Evolutionary conservation across 1,139 yeast species (phyloP).

Genomic region (Debaryomyces robertsiae): DNA sequence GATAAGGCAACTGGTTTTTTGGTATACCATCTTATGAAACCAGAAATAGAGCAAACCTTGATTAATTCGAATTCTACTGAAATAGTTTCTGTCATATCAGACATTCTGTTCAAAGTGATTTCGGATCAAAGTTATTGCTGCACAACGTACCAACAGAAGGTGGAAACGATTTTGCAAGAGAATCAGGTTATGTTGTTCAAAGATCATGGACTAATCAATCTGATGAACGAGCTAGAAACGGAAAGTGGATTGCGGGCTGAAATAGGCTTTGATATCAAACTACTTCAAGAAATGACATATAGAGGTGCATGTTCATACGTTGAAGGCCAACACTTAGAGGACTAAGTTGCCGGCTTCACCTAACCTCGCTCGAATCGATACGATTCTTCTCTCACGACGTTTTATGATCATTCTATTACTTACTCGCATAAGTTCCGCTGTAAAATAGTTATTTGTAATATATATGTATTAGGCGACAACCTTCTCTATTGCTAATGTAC

Average conservation of each 20-base stretch:
- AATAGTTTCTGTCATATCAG: conserved; percentile 31
- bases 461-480: conserved; percentile 1
- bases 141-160: conserved; percentile 18
- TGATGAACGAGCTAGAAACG: conserved; percentile 14
- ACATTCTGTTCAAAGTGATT: conserved; percentile 29
- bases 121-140: conserved; percentile 23
- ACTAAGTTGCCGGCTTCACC: conserved; percentile 17
- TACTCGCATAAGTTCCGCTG: background rate
- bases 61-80: conserved; percentile 33
- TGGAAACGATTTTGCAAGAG: conserved; percentile 21
- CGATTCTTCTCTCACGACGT: too few species aligned
- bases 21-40: conserved; percentile 47
- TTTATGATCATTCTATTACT: too few species aligned
- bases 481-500: conserved; percentile 6
- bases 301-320: conserved; percentile 42
- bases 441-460: conserved; percentile 1
- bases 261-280: conserved; percentile 24
- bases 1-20: conserved; percentile 42
- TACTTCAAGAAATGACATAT: conserved; percentile 40
- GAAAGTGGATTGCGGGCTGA: conserved; percentile 18
- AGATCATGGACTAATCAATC: conserved; percentile 16
- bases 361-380: too few species aligned
- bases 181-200: conserved; percentile 19
- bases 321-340: conserved; percentile 41
- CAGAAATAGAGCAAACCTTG: conserved; percentile 41